Conservation (phyloP, 768 basidiomycete species). For the Hydnum rufescens region DNA sequence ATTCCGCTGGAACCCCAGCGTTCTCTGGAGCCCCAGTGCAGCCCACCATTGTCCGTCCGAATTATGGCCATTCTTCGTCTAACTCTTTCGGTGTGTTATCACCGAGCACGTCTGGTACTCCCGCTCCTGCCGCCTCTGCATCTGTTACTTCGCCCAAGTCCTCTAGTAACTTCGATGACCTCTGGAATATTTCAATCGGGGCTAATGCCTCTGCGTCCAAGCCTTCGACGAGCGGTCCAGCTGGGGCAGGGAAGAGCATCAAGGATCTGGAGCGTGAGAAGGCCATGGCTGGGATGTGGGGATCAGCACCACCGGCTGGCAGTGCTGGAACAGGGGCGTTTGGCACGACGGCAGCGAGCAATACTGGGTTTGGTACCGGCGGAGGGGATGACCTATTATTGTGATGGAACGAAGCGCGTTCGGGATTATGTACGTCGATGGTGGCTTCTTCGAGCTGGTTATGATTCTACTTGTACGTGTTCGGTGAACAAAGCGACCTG, state of each 20-base stretch:
- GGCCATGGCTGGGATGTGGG: conserved; percentile 60
- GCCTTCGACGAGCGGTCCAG: conserved; percentile 8
- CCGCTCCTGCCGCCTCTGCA: background rate
- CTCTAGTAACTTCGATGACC: conserved; percentile 58
- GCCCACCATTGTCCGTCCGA: background rate
- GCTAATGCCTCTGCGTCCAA: conserved; percentile 20
- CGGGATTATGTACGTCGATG: too few relatives aligned
- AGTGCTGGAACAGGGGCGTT: too few relatives aligned
- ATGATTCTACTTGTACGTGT: too few relatives aligned
- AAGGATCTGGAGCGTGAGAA: conserved; percentile 83
- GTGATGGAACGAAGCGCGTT: background rate
- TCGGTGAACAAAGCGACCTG: too few relatives aligned
- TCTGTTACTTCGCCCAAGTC: too few relatives aligned
- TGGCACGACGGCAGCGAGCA: background rate
- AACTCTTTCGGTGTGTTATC: too few relatives aligned
- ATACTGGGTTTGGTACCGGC: background rate
- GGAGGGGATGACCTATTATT: background rate
- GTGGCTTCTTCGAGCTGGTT: too few relatives aligned
- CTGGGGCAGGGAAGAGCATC: conserved; percentile 40
- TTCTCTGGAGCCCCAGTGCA: background rate
- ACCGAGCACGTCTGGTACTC: background rate
- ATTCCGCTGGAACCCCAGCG: too few relatives aligned
- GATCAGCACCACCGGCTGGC: background rate
- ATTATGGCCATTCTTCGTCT: too few relatives aligned
- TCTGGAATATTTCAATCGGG: conserved; percentile 67